Conservation (phyloP, 2,329 filamentous ascomycete species). For the Elsinoe batatas region DNA sequence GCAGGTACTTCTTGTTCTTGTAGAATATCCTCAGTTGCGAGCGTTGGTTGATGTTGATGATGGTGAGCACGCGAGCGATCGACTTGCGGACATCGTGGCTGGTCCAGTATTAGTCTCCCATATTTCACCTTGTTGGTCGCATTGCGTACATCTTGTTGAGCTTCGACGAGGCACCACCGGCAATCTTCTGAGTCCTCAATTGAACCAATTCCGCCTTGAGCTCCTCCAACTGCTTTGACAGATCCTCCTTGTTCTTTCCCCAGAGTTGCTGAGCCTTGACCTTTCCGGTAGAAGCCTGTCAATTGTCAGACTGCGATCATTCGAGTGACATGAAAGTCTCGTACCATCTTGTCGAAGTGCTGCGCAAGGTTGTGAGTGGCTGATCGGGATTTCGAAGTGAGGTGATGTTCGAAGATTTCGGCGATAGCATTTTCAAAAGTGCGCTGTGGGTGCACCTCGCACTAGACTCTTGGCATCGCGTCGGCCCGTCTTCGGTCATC, state of each 20-base stretch:
- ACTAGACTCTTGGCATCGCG: slow-evolving; percentile 12
- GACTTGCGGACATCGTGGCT: slow-evolving; percentile 99
- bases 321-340: slow-evolving; percentile 16
- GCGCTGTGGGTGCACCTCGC: slow-evolving; percentile 8
- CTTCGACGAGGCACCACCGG: slow-evolving; percentile 84
- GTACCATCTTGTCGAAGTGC: slow-evolving; percentile 16
- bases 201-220: slow-evolving; percentile 93
- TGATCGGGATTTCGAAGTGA: slow-evolving; percentile 7
- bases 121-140: not conserved
- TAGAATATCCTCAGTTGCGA: slow-evolving; percentile 97
- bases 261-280: slow-evolving; percentile 96
- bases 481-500: slow-evolving; percentile 5
- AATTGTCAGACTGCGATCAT: slow-evolving; percentile 18
- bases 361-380: slow-evolving; percentile 5
- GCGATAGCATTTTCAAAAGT: slow-evolving; percentile 12
- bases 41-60: slow-evolving; percentile 99
- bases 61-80: slow-evolving; percentile 94
- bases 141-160: slow-evolving; percentile 85
- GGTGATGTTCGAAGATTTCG: slow-evolving; percentile 13
- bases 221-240: slow-evolving; percentile 89
- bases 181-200: slow-evolving; percentile 97
- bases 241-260: slow-evolving; percentile 98
- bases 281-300: slow-evolving; percentile 47
- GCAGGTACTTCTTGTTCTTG: slow-evolving; percentile 99
- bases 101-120: slow-evolving; percentile 16